These are phyloP conservation scores for Chloris gayana DNA, from an alignment of 176 grass and related monocot species.

Conservation along the genomic window DNA sequence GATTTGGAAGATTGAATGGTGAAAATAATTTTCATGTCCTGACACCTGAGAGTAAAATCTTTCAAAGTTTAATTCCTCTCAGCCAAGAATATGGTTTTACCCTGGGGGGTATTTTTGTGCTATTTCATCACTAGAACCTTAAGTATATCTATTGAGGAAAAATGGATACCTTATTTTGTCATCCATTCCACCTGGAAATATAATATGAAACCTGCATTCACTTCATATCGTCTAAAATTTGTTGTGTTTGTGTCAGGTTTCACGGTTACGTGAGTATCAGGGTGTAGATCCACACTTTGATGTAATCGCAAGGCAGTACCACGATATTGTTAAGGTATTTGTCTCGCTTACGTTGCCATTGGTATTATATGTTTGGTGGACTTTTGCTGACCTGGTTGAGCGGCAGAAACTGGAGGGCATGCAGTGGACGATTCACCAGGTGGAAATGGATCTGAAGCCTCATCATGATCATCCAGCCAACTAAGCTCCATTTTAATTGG, in stretches of 20 bases:
- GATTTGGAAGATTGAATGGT: background rate
- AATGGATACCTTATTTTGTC: background rate
- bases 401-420: constrained; percentile 92
- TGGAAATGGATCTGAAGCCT: constrained; percentile 93
- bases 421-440: constrained; percentile 98
- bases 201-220: background rate
- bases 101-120: no score
- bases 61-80: no score
- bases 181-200: background rate
- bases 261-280: constrained; percentile 92
- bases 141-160: constrained; percentile 8
- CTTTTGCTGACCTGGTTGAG: constrained; percentile 10
- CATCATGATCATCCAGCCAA: constrained; percentile 44
- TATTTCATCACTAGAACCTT: no score
- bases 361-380: background rate
- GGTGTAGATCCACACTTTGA: constrained; percentile 98
- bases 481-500: background rate
- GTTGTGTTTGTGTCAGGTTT: constrained; percentile 55
- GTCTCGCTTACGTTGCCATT: background rate
- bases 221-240: background rate
- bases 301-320: constrained; percentile 94
- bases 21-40: background rate
- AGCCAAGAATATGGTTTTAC: no score
- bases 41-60: no score
- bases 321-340: constrained; percentile 86